Conservation (phyloP, 345 rosid genomes). For the Moringa oleifera region DNA sequence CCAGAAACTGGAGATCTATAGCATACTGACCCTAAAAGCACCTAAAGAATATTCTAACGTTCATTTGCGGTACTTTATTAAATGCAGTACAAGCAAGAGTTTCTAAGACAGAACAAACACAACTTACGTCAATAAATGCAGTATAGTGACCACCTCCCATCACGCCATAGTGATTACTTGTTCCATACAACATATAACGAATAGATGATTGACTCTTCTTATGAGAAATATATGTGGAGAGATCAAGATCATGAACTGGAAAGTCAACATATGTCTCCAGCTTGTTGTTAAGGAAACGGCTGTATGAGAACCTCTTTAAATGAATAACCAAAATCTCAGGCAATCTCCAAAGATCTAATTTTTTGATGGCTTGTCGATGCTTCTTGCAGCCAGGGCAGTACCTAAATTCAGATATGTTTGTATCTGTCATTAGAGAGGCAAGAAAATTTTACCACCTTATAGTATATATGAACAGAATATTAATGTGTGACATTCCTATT, state of each 20-base stretch:
- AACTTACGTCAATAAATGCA: slow-evolving; percentile 64
- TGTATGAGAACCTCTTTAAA: slow-evolving; percentile 66
- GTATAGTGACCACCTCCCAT: slow-evolving; percentile 79
- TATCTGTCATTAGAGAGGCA: neutral
- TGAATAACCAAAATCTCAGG: slow-evolving; percentile 65
- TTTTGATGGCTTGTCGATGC: slow-evolving; percentile 61
- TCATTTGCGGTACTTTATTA: neutral
- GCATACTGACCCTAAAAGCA: neutral
- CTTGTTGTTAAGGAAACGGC: slow-evolving; percentile 49
- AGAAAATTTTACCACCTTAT: slow-evolving; percentile 3
- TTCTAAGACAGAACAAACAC: neutral
- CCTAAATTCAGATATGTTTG: slow-evolving; percentile 24
- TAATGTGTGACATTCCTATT: too few species aligned
- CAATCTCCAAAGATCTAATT: slow-evolving; percentile 71
- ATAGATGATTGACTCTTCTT: slow-evolving; percentile 26
- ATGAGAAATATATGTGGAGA: slow-evolving; percentile 44
- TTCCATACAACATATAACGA: slow-evolving; percentile 45
- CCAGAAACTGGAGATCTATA: neutral
- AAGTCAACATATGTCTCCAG: slow-evolving; percentile 64
- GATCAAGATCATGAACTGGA: slow-evolving; percentile 54
- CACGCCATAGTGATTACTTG: slow-evolving; percentile 65
- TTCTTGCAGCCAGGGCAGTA: slow-evolving; percentile 62
- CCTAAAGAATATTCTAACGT: neutral
- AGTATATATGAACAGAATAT: too few species aligned
- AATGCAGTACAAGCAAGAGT: neutral